Percentiles rank a stretch among this genome's conserved stretches.
Evolutionary conservation across 2,329 filamentous ascomycete genomes (phyloP).

Genomic region (Leptographium flavum): DNA sequence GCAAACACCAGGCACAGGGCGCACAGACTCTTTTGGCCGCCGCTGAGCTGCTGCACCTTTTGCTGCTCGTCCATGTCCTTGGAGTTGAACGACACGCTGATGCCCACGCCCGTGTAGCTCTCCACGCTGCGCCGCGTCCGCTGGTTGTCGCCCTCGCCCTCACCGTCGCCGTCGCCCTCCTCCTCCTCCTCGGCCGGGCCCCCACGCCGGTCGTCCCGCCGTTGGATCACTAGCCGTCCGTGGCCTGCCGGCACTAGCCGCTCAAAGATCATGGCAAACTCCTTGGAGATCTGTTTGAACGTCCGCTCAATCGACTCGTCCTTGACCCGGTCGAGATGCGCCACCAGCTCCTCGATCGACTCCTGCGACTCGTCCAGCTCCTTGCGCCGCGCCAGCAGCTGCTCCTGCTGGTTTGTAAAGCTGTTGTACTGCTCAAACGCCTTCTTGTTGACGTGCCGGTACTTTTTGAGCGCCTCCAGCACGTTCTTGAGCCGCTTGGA

Average conservation of each 20-base stretch:
- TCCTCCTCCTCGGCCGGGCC: conserved; percentile 43
- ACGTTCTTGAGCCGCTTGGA: conserved; percentile 69
- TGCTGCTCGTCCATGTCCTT: conserved; percentile 93
- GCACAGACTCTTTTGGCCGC: conserved; percentile 96
- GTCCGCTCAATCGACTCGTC: conserved; percentile 97
- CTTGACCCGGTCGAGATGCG: conserved; percentile 85
- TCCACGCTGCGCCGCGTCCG: conserved; percentile 43
- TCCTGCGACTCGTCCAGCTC: conserved; percentile 77
- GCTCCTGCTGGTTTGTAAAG: conserved; percentile 85
- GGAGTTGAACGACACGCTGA: conserved; percentile 96
- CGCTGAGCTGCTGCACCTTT: conserved; percentile 89
- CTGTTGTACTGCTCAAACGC: conserved; percentile 98
- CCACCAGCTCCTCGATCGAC: conserved; percentile 85
- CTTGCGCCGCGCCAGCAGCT: conserved; percentile 66
- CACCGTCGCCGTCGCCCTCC: conserved; percentile 47
- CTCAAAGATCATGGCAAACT: conserved; percentile 87
- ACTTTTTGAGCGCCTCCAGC: conserved; percentile 88
- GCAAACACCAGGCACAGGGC: conserved; percentile 96
- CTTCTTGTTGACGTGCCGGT: conserved; percentile 98
- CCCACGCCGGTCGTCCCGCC: conserved; percentile 60
- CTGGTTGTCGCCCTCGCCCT: conserved; percentile 52
- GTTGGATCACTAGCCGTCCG: conserved; percentile 83
- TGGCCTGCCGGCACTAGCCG: conserved; percentile 89
- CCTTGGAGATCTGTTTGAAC: conserved; percentile 92
- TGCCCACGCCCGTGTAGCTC: conserved; percentile 92